Base-by-base conservation (phyloP, 23 red algal genomes). In the Cyanidioschyzon merolae region DNA sequence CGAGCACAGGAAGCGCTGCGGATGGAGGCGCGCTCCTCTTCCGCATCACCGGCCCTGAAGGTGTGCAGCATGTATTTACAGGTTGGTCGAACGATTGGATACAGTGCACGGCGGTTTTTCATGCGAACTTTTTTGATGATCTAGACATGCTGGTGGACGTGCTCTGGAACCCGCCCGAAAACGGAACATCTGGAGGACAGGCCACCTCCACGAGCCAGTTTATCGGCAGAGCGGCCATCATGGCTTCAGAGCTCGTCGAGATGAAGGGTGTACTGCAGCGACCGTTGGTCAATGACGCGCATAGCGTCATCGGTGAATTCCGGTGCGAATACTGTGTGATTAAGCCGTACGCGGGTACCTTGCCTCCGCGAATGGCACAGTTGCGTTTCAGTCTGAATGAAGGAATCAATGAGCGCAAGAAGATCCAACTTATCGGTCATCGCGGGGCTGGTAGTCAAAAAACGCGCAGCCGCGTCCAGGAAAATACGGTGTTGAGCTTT, bases 401-500 rank as follows among this genome's bases (percentile, higher is more conserved):
- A 3, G 12, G n/a, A 3, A 27, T 32, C n/a, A 35, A 25, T 3
- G n/a, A 25, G 3, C 63, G 30, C 3, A 7, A 27, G 30, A 25
- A 27, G 12, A 12, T 71, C 63, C 63, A 71, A 27, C 63, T 96
- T 31, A 75, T 80, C 12, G 92, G 88, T 0, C 92, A 96, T 67
- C 88, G 92, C 0, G 92, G 92, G 1, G 80, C 85, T 77, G 92
- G 92, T 34, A 82, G 78, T 21, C 87, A 83, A 2, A 75, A 82
- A 2, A 77, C 80, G 0, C 21, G 32, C n/a, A 84, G 75, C 67
- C 80, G 79, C 41, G 76, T 82, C 15, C 78, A 86, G 27, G 92
- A 96, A 59, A 96, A 96, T 79, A 86, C 88, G 17, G n/a, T 89
- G 0, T 83, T 88, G 1, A 89, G 85, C 38, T 96, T 96, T 74